Evolutionary conservation across 108 stramenopile species (phyloP).

Genomic region (Discostella pseudostelligera): DNA sequence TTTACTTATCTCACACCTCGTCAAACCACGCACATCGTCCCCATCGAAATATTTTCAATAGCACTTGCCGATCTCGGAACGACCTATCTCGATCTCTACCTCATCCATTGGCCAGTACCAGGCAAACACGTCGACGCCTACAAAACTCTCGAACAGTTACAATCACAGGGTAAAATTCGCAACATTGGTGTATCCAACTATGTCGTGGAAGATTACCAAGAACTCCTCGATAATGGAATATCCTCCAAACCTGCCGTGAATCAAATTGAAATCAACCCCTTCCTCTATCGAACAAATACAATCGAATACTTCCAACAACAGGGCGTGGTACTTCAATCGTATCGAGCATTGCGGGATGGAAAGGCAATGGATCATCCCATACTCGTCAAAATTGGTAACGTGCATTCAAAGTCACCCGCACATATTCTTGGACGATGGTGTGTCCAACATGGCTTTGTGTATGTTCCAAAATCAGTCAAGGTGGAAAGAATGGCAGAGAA

Average conservation of each 20-base stretch:
- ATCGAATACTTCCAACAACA: constrained; percentile 66
- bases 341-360: constrained; percentile 80
- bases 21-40: background rate
- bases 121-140: constrained; percentile 85
- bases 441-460: constrained; percentile 86
- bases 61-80: constrained; percentile 78
- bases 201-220: constrained; percentile 79
- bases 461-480: constrained; percentile 87
- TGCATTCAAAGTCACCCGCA: constrained; percentile 61
- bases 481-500: constrained; percentile 89
- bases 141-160: constrained; percentile 61
- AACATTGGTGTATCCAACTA: constrained; percentile 80
- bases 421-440: constrained; percentile 94
- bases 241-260: constrained; percentile 70
- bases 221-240: constrained; percentile 66
- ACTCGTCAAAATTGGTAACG: constrained; percentile 56
- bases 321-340: constrained; percentile 86
- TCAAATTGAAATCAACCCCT: constrained; percentile 95
- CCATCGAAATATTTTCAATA: background rate
- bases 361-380: constrained; percentile 83
- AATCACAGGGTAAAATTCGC: constrained; percentile 69
- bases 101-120: constrained; percentile 94
- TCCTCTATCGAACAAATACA: constrained; percentile 82
- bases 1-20: background rate
- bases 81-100: constrained; percentile 86